Evolutionary conservation across 2,329 filamentous ascomycete species (phyloP), one percentile per base, ranked within the genome.

Genomic region (Ceratocystis cacaofunesta): DNA sequence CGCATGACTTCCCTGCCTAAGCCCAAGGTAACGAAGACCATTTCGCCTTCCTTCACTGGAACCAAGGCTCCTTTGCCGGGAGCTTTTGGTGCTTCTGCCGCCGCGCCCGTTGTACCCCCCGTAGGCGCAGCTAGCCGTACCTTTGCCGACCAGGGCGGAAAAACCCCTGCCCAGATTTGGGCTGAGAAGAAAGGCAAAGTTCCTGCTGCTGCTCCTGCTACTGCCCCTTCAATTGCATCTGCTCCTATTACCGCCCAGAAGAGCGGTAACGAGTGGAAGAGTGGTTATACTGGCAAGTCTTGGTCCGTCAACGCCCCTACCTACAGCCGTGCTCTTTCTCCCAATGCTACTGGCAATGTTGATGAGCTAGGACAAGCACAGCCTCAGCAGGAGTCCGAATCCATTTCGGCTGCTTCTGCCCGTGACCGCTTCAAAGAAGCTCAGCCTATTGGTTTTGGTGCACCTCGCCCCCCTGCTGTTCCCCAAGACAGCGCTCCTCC

Each of bases 151-250:
- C 80, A 95, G 74, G 92, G 89, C 69, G 94, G 94, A 68, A 99
- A 97, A 79, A 97, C 94, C 4, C 94, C 94, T 5, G 92, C 94
- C 36, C 94, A 99, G 75, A 78, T 96, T 44, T 99, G 94, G 94
- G 92, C 92, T 0, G 94, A 99, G 79, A 95, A 92, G 79, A 97
- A 97, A 79, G 92, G 89, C 46, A 86, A 85, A 68, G 43, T 65
- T 19, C 62, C 77, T 81, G 62, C 76, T 78, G 30, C 68, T 25
- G 62, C 77, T 81, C 62, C 76, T 78, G 32, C 68, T 17, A 74
- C 79, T 62, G 74, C 78, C 22, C 72, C 81, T 55, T 72, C 76
- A 63, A 73, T 78, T 28, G 71, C 75, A 2, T 72, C 81, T n/a
- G 76, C 83, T 50, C 55, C 67, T n/a, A 77, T 90, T 41, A 74